Percentiles rank a stretch among this genome's conserved stretches.
phyloP scores from a whole-genome alignment of 305 asterid genomes.

The Fraxinus paxiana region DNA sequence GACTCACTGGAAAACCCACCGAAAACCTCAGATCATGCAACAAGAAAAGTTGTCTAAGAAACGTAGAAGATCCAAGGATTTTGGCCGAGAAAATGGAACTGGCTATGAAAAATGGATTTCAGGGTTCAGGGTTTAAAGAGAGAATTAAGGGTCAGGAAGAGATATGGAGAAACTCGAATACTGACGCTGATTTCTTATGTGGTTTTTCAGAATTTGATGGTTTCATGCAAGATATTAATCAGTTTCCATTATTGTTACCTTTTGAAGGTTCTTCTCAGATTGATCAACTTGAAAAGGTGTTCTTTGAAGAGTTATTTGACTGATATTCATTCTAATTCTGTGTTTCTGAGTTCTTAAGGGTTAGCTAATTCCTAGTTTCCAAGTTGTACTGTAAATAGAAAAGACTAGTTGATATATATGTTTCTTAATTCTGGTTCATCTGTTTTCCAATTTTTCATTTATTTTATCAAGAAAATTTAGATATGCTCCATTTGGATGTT shows the following conservation, averaged over 20 bases:
- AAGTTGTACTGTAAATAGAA: slow-evolving; percentile 10
- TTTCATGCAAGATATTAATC: slow-evolving; percentile 58
- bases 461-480: not conserved
- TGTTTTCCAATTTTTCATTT: not conserved
- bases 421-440: not conserved
- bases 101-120: slow-evolving; percentile 25
- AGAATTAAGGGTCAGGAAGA: slow-evolving; percentile 69
- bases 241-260: slow-evolving; percentile 40
- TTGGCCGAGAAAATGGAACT: slow-evolving; percentile 35
- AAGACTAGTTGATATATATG: not conserved
- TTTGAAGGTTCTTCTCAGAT: slow-evolving; percentile 18
- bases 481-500: slow-evolving; percentile 29
- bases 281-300: not conserved
- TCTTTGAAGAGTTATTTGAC: not conserved
- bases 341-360: not conserved
- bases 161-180: slow-evolving; percentile 52
- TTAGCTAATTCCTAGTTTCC: not conserved
- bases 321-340: not conserved
- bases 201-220: slow-evolving; percentile 56
- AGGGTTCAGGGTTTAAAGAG: slow-evolving; percentile 30
- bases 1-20: slow-evolving; percentile 85
- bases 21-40: slow-evolving; percentile 7
- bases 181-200: slow-evolving; percentile 64
- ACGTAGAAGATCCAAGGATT: not conserved
- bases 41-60: slow-evolving; percentile 14